These are phyloP conservation scores for Oenanthe javanica DNA, from an alignment of 140 eudicot genomes.

Conservation along the genomic window DNA sequence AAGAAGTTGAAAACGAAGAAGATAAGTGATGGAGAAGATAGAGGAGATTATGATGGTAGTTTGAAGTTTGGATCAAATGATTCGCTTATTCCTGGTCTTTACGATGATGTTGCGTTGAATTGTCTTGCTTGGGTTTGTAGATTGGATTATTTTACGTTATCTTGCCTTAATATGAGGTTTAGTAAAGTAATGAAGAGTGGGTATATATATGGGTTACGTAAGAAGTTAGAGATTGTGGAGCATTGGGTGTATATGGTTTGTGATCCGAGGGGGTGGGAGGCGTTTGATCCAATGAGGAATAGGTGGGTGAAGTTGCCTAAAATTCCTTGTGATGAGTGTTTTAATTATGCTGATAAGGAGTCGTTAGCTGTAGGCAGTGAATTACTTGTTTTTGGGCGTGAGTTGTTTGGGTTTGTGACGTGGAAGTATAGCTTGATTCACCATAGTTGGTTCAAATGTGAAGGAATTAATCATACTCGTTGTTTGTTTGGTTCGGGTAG, in stretches of 20 bases:
- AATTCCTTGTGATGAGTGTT: slow-evolving; percentile 64
- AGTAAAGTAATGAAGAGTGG: slow-evolving; percentile 45
- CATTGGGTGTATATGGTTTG: slow-evolving; percentile 85
- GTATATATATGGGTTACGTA: slow-evolving; percentile 49
- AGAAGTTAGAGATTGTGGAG: slow-evolving; percentile 48
- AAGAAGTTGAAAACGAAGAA: slow-evolving; percentile 19
- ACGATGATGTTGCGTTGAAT: slow-evolving; percentile 58
- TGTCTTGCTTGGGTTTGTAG: slow-evolving; percentile 52
- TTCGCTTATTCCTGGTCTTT: slow-evolving; percentile 54
- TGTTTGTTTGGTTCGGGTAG: slow-evolving; percentile 64
- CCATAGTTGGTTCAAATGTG: slow-evolving; percentile 45
- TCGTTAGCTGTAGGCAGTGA: slow-evolving; percentile 66
- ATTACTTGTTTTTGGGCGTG: slow-evolving; percentile 66
- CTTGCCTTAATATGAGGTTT: slow-evolving; percentile 48
- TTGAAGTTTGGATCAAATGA: slow-evolving; percentile 27
- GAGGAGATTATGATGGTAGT: slow-evolving; percentile 29
- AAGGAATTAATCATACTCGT: slow-evolving; percentile 51
- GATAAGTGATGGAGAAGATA: slow-evolving; percentile 13
- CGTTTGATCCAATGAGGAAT: slow-evolving; percentile 46
- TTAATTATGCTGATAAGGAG: slow-evolving; percentile 59
- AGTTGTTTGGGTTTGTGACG: slow-evolving; percentile 46
- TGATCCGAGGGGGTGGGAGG: slow-evolving; percentile 79
- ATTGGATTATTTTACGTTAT: slow-evolving; percentile 49
- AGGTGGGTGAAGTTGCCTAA: slow-evolving; percentile 58
- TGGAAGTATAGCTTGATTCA: slow-evolving; percentile 48